Conservation (phyloP, 2,329 filamentous ascomycete genomes). For the Colletotrichum sublineola region DNA sequence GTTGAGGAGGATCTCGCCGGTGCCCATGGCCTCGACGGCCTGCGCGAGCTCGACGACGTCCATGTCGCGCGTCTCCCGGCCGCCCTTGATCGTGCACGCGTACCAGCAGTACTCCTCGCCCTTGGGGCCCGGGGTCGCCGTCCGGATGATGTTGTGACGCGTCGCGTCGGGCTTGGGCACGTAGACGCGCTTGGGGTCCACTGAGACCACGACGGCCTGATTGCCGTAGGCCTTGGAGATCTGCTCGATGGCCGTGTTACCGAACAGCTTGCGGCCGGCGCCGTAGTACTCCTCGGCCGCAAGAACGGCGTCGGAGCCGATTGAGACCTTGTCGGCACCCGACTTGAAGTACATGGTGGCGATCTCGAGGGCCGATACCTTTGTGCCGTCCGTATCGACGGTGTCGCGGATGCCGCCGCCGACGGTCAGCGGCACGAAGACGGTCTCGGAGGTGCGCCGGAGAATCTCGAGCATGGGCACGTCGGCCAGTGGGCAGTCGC, state of each 20-base stretch:
- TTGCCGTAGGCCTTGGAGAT: slow-evolving; percentile 95
- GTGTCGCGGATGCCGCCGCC: slow-evolving; percentile 96
- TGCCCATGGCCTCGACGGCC: slow-evolving; percentile 95
- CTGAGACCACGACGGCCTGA: slow-evolving; percentile 95
- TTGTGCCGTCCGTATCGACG: slow-evolving; percentile 86
- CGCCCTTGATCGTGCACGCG: slow-evolving; percentile 96
- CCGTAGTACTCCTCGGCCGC: slow-evolving; percentile 93
- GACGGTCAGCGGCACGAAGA: slow-evolving; percentile 96
- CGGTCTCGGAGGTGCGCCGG: slow-evolving; percentile 85
- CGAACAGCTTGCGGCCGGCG: slow-evolving; percentile 75
- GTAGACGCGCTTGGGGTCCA: slow-evolving; percentile 94
- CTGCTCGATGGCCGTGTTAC: slow-evolving; percentile 92
- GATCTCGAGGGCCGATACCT: slow-evolving; percentile 90
- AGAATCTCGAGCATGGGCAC: slow-evolving; percentile 96
- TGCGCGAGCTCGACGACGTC: slow-evolving; percentile 90
- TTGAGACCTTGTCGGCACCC: slow-evolving; percentile 97
- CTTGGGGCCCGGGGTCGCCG: slow-evolving; percentile 75
- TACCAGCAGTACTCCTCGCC: slow-evolving; percentile 94
- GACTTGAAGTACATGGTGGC: slow-evolving; percentile 98
- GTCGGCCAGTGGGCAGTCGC: slow-evolving; percentile 92
- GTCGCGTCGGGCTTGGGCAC: slow-evolving; percentile 78
- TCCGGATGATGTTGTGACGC: slow-evolving; percentile 80
- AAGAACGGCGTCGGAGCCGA: slow-evolving; percentile 92
- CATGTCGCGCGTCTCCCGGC: slow-evolving; percentile 91
- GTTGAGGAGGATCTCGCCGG: slow-evolving; percentile 94